A percentile compares a stretch with the other conserved stretches of the same genome.
Evolutionary conservation across 768 basidiomycete genomes (phyloP).

Genomic region (Russula sp.): DNA sequence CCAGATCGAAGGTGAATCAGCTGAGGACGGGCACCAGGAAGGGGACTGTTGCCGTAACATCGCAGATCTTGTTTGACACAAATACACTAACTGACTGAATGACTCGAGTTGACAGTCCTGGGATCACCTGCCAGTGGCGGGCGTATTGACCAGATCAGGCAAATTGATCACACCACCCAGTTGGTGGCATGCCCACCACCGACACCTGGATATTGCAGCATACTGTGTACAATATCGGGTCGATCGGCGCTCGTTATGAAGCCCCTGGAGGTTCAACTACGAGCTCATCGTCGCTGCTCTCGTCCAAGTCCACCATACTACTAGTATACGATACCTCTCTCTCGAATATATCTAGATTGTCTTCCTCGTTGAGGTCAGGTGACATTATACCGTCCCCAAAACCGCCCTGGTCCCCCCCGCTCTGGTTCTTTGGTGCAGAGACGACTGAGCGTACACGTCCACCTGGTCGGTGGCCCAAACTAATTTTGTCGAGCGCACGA

Average conservation of each 20-base stretch:
- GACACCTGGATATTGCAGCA: neutral
- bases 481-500: conserved; percentile 46
- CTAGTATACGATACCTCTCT: neutral
- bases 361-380: neutral
- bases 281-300: conserved; percentile 25
- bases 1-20: no score
- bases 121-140: no score
- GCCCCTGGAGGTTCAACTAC: neutral
- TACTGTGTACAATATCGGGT: neutral
- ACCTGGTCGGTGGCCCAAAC: conserved; percentile 60
- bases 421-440: conserved; percentile 32
- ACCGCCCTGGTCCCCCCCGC: conserved; percentile 7
- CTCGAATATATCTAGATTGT: neutral
- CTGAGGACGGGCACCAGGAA: no score
- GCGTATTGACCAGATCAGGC: no score
- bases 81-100: no score
- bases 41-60: no score
- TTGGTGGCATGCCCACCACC: neutral
- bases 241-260: neutral
- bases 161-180: neutral
- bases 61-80: no score
- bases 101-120: no score
- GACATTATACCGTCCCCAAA: neutral
- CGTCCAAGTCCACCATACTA: conserved; percentile 28
- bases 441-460: conserved; percentile 60